These are phyloP conservation scores for Gremmenia infestans DNA, from an alignment of 2,329 filamentous ascomycete genomes.

Conservation along the genomic window DNA sequence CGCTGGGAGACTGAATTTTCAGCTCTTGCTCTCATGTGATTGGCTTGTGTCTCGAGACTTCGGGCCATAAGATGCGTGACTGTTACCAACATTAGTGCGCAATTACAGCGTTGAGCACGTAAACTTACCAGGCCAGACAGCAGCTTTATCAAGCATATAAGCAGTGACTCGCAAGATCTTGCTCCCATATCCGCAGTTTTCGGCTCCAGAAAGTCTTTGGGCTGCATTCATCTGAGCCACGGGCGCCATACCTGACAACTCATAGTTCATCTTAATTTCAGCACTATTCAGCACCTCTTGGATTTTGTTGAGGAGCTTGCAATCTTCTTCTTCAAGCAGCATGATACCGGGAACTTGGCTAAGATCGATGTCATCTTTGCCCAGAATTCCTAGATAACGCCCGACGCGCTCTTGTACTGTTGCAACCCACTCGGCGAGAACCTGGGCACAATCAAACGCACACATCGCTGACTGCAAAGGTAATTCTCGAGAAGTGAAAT, in stretches of 20 bases:
- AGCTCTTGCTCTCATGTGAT: slow-evolving; percentile 57
- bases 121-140: slow-evolving; percentile 82
- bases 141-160: slow-evolving; percentile 80
- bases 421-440: slow-evolving; percentile 89
- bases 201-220: slow-evolving; percentile 50
- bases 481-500: slow-evolving; percentile 77
- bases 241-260: slow-evolving; percentile 48
- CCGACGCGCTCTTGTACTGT: slow-evolving; percentile 94
- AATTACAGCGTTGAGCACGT: neutral
- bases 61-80: slow-evolving; percentile 66
- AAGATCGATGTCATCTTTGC: slow-evolving; percentile 75
- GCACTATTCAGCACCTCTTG: slow-evolving; percentile 71
- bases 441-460: slow-evolving; percentile 88
- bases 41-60: slow-evolving; percentile 59
- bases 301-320: slow-evolving; percentile 78
- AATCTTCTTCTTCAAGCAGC: slow-evolving; percentile 87
- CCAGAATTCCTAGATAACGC: slow-evolving; percentile 78
- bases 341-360: slow-evolving; percentile 79
- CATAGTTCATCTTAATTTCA: slow-evolving; percentile 70
- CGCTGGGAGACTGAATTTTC: slow-evolving; percentile 33
- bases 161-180: slow-evolving; percentile 82
- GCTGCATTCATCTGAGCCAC: slow-evolving; percentile 46
- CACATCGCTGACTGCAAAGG: slow-evolving; percentile 90
- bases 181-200: slow-evolving; percentile 71
- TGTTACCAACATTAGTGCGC: slow-evolving; percentile 32